Evolutionary conservation across 441 rosid genomes (phyloP), one percentile per base, ranked within the genome.

Genomic region (Mallotus repandus): DNA sequence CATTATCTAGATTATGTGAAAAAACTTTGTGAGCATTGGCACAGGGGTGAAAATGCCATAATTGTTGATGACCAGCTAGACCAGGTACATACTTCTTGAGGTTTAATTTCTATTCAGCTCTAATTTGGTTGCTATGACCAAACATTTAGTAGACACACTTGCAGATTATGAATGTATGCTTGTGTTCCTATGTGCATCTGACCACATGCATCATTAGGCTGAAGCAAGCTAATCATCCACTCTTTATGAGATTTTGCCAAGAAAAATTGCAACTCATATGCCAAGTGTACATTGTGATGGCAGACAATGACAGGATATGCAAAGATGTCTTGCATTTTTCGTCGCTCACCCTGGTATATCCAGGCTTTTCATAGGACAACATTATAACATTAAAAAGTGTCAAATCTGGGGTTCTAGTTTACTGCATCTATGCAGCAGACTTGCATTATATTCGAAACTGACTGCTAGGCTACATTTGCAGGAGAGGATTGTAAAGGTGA

Each of bases 401-500:
- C 38, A 35, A 35, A 35, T 35, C 5, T 3, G 41, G 41, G 41
- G 41, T 38, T 35, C 41, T 35, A 4, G 41, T 38, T 4, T 38
- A 38, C 7, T 38, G 21, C 12, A 46, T 22, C 45, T 15, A 15
- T 22, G 9, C 13, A 14, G 13, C 16, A 14, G 54, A 21, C 65
- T 7, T 16, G 54, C 15, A 29, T 70, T 15, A 29, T n/a, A 16
- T 46, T 70, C 9, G 5, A 53, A 52, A 72, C 7, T 13, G n/a
- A 12, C 22, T 45, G 14, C 2, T 59, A 29, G 55, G 6, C 9
- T 48, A 43, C 45, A n/a, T 41, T 54, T 81, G 71, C 84, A 83
- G 86, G 84, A 81, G 49, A 77, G 74, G 57, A 75, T 81, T 52
- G 54, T 48, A 61, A 83, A 81, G 76, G 76, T 83, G 69, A 75